phyloP scores from a whole-genome alignment of 1,284 basidiomycete species.

The Pseudomicrostroma phylloplanum region DNA sequence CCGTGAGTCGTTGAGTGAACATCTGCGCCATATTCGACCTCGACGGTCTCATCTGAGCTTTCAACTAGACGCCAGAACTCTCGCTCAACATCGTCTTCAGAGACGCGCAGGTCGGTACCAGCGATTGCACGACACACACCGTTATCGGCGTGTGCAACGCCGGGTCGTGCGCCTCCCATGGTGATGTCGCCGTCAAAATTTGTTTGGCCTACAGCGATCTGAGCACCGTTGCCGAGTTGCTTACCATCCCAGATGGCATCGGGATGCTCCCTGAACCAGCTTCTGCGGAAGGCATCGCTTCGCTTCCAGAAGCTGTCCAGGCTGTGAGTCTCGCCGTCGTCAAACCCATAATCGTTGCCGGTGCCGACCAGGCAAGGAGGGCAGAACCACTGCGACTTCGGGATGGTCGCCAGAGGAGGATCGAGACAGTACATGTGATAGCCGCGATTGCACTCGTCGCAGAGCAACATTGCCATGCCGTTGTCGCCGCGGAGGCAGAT shows the following conservation, averaged over 20 bases:
- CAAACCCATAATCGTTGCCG: constrained; percentile 97
- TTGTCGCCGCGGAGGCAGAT: constrained; percentile 71
- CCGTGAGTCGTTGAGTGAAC: constrained; percentile 96
- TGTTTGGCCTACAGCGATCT: not conserved
- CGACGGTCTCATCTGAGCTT: constrained; percentile 80
- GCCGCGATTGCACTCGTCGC: constrained; percentile 89
- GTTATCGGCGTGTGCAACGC: constrained; percentile 12
- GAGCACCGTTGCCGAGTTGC: constrained; percentile 9
- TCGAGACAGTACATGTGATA: constrained; percentile 96
- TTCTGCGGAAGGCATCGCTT: constrained; percentile 71
- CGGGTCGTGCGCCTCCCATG: not conserved
- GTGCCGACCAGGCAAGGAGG: constrained; percentile 84
- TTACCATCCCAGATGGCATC: not conserved
- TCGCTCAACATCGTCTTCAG: constrained; percentile 82
- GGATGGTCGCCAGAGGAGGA: constrained; percentile 75
- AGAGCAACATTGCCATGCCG: constrained; percentile 83
- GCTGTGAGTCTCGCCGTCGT: constrained; percentile 93
- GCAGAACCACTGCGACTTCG: constrained; percentile 94
- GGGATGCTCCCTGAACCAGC: constrained; percentile 41
- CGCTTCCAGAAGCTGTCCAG: constrained; percentile 85
- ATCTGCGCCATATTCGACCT: constrained; percentile 97
- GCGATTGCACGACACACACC: constrained; percentile 28
- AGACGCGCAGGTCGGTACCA: constrained; percentile 58
- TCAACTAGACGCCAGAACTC: constrained; percentile 98
- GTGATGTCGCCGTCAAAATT: not conserved